phyloP scores from a whole-genome alignment of 768 basidiomycete genomes.

The Pleurotus tuber-regium region DNA sequence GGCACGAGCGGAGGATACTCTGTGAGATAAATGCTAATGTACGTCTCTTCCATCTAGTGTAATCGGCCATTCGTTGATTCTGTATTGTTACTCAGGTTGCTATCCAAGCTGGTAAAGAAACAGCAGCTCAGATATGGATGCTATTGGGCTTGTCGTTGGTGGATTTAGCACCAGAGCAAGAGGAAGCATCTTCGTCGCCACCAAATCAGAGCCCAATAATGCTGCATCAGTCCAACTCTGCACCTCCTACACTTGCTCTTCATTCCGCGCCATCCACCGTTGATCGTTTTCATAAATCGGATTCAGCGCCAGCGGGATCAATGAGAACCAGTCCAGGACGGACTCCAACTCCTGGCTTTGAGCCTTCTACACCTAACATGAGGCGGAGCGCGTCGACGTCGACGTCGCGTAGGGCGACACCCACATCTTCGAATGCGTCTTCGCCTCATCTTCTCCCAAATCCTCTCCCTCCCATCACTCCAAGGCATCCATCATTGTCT shows the following conservation, averaged over 20 bases:
- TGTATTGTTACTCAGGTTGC: constrained; percentile 50
- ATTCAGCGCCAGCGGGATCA: neutral
- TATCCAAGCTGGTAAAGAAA: constrained; percentile 49
- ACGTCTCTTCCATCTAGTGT: too few relatives aligned
- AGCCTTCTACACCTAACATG: constrained; percentile 16
- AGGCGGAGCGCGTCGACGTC: constrained; percentile 32
- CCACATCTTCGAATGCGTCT: constrained; percentile 54
- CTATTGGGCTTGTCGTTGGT: constrained; percentile 57
- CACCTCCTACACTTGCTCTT: constrained; percentile 36
- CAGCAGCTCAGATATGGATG: constrained; percentile 66
- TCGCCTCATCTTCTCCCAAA: constrained; percentile 48
- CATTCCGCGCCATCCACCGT: constrained; percentile 23
- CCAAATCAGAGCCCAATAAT: constrained; percentile 12
- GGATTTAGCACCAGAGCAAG: constrained; percentile 40
- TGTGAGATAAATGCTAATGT: constrained; percentile 63
- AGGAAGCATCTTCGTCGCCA: constrained; percentile 23
- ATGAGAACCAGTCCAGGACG: neutral
- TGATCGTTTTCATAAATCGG: constrained; percentile 9
- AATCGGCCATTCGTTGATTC: too few relatives aligned
- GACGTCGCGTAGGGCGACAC: constrained; percentile 49
- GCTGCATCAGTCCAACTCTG: constrained; percentile 33
- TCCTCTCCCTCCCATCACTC: constrained; percentile 45
- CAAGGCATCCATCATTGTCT: constrained; percentile 37
- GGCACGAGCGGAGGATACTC: constrained; percentile 39
- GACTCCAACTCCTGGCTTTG: constrained; percentile 13